phyloP scores from a whole-genome alignment of 345 rosid species.

The Hibiscus trionum region DNA sequence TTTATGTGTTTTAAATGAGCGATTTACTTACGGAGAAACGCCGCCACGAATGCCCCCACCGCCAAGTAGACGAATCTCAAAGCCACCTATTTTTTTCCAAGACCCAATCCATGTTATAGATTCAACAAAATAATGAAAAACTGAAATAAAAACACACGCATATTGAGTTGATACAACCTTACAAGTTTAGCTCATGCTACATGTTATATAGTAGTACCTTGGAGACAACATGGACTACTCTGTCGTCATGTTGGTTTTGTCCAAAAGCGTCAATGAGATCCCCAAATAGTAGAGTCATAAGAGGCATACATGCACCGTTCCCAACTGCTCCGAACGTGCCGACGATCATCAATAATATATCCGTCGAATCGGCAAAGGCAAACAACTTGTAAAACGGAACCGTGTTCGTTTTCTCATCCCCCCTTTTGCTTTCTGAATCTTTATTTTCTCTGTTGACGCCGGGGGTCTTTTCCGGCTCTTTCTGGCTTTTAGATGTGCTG shows the following conservation, averaged over 20 bases:
- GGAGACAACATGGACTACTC: constrained; percentile 28
- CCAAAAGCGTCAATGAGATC: constrained; percentile 40
- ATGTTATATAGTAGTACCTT: constrained; percentile 25
- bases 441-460: constrained; percentile 10
- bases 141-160: not conserved
- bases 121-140: not conserved
- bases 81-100: constrained; percentile 34
- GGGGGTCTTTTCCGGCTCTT: constrained; percentile 17
- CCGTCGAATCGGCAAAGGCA: constrained; percentile 50
- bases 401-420: constrained; percentile 22
- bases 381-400: constrained; percentile 45
- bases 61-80: constrained; percentile 56
- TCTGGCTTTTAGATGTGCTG: constrained; percentile 36
- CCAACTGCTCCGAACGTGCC: constrained; percentile 54
- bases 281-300: constrained; percentile 52
- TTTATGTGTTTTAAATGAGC: not conserved
- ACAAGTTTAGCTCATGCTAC: not conserved
- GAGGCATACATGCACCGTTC: constrained; percentile 53
- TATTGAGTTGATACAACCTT: not conserved
- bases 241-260: constrained; percentile 26
- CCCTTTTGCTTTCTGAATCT: constrained; percentile 26
- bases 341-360: constrained; percentile 42
- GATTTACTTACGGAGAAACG: constrained; percentile 54
- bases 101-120: not conserved
- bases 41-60: constrained; percentile 39